These are phyloP conservation scores for Clitoria ternatea DNA, from an alignment of 306 rosid genomes.

Conservation along the genomic window DNA sequence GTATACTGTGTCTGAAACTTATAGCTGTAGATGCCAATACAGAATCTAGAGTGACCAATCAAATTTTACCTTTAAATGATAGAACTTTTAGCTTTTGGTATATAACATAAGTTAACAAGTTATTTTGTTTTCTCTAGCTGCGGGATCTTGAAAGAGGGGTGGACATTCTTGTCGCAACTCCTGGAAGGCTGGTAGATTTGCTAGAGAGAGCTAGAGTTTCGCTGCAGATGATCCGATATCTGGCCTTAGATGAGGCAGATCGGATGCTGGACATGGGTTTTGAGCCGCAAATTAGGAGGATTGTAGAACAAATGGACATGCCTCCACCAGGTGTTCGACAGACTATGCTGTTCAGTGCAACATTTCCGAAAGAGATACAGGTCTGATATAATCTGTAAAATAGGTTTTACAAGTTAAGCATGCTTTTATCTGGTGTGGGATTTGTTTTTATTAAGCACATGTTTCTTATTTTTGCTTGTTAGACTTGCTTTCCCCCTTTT, in stretches of 20 bases:
- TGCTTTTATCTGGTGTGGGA: background rate
- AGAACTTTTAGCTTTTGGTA: background rate
- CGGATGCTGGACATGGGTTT: constrained; percentile 86
- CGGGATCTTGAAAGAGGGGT: constrained; percentile 82
- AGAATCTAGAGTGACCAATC: background rate
- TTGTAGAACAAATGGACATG: constrained; percentile 79
- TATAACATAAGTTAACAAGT: constrained; percentile 13
- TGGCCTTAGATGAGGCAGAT: constrained; percentile 78
- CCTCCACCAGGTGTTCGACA: constrained; percentile 71
- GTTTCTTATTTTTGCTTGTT: background rate
- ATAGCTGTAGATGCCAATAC: background rate
- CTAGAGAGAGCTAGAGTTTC: constrained; percentile 82
- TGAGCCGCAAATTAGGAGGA: constrained; percentile 78
- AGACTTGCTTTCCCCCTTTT: background rate
- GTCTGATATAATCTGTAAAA: constrained; percentile 26
- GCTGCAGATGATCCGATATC: constrained; percentile 62
- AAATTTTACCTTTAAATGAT: background rate
- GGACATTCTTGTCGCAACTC: constrained; percentile 86
- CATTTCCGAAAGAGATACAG: constrained; percentile 82
- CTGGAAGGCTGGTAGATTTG: constrained; percentile 86
- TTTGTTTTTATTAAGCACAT: background rate
- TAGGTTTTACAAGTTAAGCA: background rate
- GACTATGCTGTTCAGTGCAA: constrained; percentile 79
- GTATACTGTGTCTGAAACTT: background rate
- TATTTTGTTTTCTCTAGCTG: constrained; percentile 46